Percentiles rank a stretch among this genome's conserved stretches.
These are phyloP conservation scores for Saccharomyces pastorianus DNA, from an alignment of 1,139 yeast species.

Conservation along the genomic window DNA sequence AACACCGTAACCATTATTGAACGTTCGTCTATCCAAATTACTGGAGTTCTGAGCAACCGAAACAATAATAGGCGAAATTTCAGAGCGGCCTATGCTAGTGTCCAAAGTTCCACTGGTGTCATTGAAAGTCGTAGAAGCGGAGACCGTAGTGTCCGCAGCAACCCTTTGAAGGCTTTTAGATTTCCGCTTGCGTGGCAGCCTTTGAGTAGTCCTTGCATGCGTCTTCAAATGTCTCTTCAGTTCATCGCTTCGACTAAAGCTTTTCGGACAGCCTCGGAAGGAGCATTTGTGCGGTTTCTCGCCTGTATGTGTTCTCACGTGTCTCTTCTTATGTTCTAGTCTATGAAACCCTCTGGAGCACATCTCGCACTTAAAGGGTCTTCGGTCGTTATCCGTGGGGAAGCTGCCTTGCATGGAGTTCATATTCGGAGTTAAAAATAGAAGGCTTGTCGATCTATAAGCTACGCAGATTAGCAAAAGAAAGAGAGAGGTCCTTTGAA, in stretches of 20 bases:
- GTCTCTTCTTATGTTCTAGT: conserved; percentile 89
- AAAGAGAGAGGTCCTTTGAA: background rate
- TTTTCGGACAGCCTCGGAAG: conserved; percentile 78
- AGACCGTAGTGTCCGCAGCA: background rate
- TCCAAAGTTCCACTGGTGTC: background rate
- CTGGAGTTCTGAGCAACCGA: background rate
- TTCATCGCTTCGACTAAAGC: conserved; percentile 84
- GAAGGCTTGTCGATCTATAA: background rate
- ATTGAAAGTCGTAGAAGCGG: background rate
- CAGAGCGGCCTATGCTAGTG: background rate
- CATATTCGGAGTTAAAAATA: background rate
- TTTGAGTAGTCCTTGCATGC: conserved; percentile 36
- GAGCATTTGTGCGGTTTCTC: conserved; percentile 89
- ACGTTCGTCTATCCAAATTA: background rate
- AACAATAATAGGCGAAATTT: background rate
- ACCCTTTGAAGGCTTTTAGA: background rate
- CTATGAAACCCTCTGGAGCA: conserved; percentile 91
- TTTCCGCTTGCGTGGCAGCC: conserved; percentile 1
- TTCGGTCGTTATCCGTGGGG: conserved; percentile 22
- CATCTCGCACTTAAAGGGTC: conserved; percentile 83
- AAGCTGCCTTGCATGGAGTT: conserved; percentile 5
- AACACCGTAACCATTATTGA: background rate
- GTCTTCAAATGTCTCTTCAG: conserved; percentile 82
- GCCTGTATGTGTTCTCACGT: conserved; percentile 91
- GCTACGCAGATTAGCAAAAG: background rate